Evolutionary conservation across 2,329 filamentous ascomycete species (phyloP), one percentile per base, ranked within the genome.

Genomic region (Onygenales sp.): DNA sequence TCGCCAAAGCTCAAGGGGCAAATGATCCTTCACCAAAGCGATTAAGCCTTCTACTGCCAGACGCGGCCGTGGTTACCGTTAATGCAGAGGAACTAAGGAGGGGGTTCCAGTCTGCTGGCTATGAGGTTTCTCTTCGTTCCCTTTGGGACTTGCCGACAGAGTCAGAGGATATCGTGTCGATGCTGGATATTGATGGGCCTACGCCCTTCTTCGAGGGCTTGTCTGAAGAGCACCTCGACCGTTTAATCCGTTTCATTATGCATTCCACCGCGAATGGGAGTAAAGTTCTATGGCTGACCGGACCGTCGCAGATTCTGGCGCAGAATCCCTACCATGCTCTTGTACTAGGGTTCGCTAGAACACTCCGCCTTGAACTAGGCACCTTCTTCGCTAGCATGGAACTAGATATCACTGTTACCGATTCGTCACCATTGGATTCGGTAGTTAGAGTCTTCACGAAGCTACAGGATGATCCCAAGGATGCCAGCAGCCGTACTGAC

Each of bases 81-180:
- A 1, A 13, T 14, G 42, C 9, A 31, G 14, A 17, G 14, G 3
- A 17, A 42, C 11, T 42, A 42, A 48, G 33, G 21, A n/a, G 32
- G 3, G 1, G n/a, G 9, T 48, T 48, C 45, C 11, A 11, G 10
- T 7, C 17, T 9, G 21, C 2, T 17, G 52, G 52, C 8, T 51
- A 54, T 39, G 32, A 27, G 27, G 14, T 47, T 6, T n/a, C 33
- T n/a, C 37, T 14, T 32, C 34, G 52, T 32, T 34, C 39, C 39
- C 31, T 54, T 27, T 13, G 36, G 11, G 37, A 46, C 11, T 9
- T 39, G 9, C 52, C 52, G 8, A 39, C 40, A 51, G 14, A 34
- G 21, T 34, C 21, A 27, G 21, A 54, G 40, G 52, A 54, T 44
- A 54, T 54, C 37, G 52, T 54, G 4, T 54, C 52, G 3, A 32